These are phyloP conservation scores for Xerocomus minutiporus DNA, from an alignment of 1,284 basidiomycete genomes.

Conservation along the genomic window DNA sequence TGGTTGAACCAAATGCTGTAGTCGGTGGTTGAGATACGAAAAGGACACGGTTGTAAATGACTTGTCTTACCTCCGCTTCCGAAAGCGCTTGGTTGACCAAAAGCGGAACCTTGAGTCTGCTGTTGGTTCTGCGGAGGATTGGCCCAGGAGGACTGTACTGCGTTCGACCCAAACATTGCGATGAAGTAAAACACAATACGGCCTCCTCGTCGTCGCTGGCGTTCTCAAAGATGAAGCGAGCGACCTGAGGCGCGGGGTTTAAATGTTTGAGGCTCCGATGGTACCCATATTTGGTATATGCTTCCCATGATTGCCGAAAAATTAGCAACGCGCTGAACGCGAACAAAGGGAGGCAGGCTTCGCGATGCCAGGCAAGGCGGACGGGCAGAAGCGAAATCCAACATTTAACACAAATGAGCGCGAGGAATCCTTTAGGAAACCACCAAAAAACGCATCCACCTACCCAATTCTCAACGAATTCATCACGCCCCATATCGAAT, in stretches of 20 bases:
- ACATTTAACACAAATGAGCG: conserved; percentile 86
- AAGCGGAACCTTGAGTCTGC: conserved; percentile 39
- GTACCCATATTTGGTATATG: conserved; percentile 18
- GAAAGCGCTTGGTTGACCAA: conserved; percentile 48
- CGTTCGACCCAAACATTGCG: conserved; percentile 55
- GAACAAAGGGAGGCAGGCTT: neutral
- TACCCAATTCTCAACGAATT: conserved; percentile 90
- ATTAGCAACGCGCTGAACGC: neutral
- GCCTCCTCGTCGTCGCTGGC: conserved; percentile 23
- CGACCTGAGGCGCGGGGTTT: conserved; percentile 23
- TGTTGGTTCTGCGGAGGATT: conserved; percentile 53
- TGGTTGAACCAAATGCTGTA: conserved; percentile 42
- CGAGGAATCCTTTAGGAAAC: conserved; percentile 79
- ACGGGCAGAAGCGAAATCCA: conserved; percentile 30
- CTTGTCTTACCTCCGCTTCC: conserved; percentile 41
- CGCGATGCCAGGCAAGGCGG: conserved; percentile 36
- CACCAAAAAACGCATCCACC: conserved; percentile 64
- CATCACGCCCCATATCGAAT: conserved; percentile 90
- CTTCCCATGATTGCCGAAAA: conserved; percentile 9
- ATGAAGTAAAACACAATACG: conserved; percentile 16
- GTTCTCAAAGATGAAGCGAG: conserved; percentile 10
- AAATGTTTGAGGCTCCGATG: conserved; percentile 14
- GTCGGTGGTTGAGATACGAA: conserved; percentile 27
- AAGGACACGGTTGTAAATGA: conserved; percentile 34
- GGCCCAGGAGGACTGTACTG: conserved; percentile 58